Evolutionary conservation across 306 rosid genomes (phyloP), one percentile per base, ranked within the genome.

Genomic region (Luffa acutangula): DNA sequence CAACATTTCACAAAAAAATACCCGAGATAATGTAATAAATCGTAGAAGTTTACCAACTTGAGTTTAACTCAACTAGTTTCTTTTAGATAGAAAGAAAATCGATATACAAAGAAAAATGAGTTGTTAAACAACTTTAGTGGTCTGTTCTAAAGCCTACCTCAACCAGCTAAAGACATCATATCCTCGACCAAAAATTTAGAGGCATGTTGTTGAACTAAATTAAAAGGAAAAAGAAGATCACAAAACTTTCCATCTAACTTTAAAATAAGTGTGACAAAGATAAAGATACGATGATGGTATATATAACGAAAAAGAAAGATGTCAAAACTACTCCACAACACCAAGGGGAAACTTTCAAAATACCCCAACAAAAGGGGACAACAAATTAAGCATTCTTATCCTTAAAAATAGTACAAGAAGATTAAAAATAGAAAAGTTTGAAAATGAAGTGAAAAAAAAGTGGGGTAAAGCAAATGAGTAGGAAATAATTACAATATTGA

Each of bases 401-500:
- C 21, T 14, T 6, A 0, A n/a, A 41, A 67, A 67, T 0, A 41
- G 10, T 3, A 9, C 3, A 60, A 60, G 41, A 4, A 60, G 37
- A 25, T 25, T 9, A 59, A 59, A 11, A 9, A 10, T 25, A 17
- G 33, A 10, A 25, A 20, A 58, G 6, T 13, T 34, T 3, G 31
- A 56, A 36, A 31, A 43, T 46, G 42, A 20, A 63, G 67, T 48
- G 67, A 48, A 49, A 81, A 73, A 66, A 62, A 75, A 10, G 73
- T 20, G 76, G 59, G 76, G 18, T 49, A 45, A 41, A 37, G 78
- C 62, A 81, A 85, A 85, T 76, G 81, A 87, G 84, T 75, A 57
- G 80, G 77, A 85, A 81, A 85, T 81, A 76, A 87, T 79, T 71
- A 85, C 7, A 12, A 14, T 43, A 37, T 72, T 72, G 58, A 45